Evolutionary conservation across 352 stramenopile species (phyloP).

Genomic region (Pilasporangium apinafurcum): DNA sequence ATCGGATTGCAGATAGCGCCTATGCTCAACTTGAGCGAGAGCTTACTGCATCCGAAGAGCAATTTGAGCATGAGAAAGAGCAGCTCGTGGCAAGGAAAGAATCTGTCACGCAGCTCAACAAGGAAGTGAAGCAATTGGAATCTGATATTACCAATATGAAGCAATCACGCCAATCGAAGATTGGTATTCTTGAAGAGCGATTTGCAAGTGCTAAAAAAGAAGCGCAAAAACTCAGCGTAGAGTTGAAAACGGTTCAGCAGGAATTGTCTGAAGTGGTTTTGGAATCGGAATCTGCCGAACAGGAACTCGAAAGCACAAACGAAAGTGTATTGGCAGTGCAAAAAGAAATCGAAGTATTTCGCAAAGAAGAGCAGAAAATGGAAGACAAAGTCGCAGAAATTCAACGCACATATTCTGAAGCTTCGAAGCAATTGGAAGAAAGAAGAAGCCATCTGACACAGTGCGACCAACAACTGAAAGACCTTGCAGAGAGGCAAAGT

Average conservation of each 20-base stretch:
- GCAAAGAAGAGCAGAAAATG: constrained; percentile 68
- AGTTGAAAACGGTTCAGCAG: constrained; percentile 61
- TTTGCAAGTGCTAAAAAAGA: constrained; percentile 76
- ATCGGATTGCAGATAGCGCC: constrained; percentile 73
- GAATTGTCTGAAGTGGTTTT: constrained; percentile 67
- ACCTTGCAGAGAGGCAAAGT: constrained; percentile 78
- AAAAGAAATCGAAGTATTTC: constrained; percentile 49
- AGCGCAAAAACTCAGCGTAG: constrained; percentile 44
- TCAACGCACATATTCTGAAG: constrained; percentile 52
- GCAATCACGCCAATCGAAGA: constrained; percentile 71
- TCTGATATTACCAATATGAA: constrained; percentile 81
- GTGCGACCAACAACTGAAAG: constrained; percentile 90
- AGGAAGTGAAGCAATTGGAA: constrained; percentile 66
- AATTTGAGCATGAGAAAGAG: constrained; percentile 65
- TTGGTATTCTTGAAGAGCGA: constrained; percentile 70
- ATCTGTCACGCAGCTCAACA: constrained; percentile 67
- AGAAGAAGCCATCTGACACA: constrained; percentile 62
- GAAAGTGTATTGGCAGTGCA: constrained; percentile 44
- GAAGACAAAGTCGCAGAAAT: constrained; percentile 59
- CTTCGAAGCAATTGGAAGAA: constrained; percentile 62
- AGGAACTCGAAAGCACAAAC: constrained; percentile 55
- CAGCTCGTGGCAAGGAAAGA: constrained; percentile 57
- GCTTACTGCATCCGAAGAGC: constrained; percentile 55
- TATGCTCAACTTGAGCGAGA: constrained; percentile 77
- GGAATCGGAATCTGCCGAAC: constrained; percentile 63